Conservation (phyloP, 148 eudicot genomes). For the Diospyros kaki region DNA sequence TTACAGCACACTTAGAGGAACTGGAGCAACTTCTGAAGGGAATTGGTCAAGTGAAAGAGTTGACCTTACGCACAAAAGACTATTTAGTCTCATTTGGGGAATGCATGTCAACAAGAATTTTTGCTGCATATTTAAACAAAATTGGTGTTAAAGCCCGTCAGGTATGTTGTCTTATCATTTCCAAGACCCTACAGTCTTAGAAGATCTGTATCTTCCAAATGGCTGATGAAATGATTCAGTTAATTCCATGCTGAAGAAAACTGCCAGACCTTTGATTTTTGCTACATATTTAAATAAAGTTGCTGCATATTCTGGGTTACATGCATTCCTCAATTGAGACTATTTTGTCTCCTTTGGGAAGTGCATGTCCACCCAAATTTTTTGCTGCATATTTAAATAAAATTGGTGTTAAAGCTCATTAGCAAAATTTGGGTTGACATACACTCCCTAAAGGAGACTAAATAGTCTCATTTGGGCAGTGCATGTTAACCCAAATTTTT, state of each 20-base stretch:
- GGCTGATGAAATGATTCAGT: not conserved
- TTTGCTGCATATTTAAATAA: no score
- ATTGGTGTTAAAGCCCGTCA: slow-evolving; percentile 87
- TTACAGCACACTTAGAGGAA: slow-evolving; percentile 68
- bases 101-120: slow-evolving; percentile 94
- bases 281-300: no score
- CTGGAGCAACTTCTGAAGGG: slow-evolving; percentile 91
- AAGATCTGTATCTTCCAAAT: not conserved
- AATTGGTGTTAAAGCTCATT: no score
- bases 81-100: slow-evolving; percentile 97
- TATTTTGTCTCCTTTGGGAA: slow-evolving; percentile 95
- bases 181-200: not conserved
- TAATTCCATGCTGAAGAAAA: not conserved
- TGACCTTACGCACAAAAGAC: slow-evolving; percentile 80
- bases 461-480: slow-evolving; percentile 97
- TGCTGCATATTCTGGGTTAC: no score
- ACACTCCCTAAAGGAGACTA: slow-evolving; percentile 32
- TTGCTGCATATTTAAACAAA: slow-evolving; percentile 82
- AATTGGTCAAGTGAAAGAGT: slow-evolving; percentile 93
- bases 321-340: slow-evolving; percentile 22
- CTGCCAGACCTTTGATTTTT: not conserved
- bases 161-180: slow-evolving; percentile 40
- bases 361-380: no score
- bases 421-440: no score
- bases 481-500: slow-evolving; percentile 93